Conservation (phyloP, 148 eudicot species). For the Drosera capensis region DNA sequence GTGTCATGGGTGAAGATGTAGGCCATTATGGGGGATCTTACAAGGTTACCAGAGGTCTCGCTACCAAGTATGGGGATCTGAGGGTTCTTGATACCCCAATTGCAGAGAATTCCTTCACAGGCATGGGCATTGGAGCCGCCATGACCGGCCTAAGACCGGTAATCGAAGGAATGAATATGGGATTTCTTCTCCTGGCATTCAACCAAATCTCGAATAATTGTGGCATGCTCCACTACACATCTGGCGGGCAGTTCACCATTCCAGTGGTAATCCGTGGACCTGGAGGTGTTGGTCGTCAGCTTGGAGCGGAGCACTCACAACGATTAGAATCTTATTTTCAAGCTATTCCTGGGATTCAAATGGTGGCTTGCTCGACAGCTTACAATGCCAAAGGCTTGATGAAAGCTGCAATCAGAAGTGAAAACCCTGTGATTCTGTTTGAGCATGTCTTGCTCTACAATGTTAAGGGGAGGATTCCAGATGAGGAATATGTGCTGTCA, state of each 20-base stretch:
- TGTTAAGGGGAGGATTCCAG: constrained; percentile 73
- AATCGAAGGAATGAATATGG: constrained; percentile 93
- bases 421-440: constrained; percentile 75
- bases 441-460: constrained; percentile 85
- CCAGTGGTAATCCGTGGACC: constrained; percentile 85
- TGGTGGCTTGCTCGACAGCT: constrained; percentile 90
- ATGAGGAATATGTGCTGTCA: constrained; percentile 54
- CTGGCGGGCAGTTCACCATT: constrained; percentile 84
- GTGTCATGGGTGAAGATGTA: constrained; percentile 81
- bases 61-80: constrained; percentile 59
- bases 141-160: constrained; percentile 88
- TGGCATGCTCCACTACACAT: constrained; percentile 89
- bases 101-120: constrained; percentile 85
- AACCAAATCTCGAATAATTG: constrained; percentile 87
- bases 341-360: constrained; percentile 72
- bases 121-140: constrained; percentile 88
- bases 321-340: constrained; percentile 80
- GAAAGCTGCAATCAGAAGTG: constrained; percentile 88
- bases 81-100: constrained; percentile 87
- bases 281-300: constrained; percentile 89
- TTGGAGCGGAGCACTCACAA: constrained; percentile 85
- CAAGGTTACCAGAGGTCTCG: constrained; percentile 68
- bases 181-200: constrained; percentile 72
- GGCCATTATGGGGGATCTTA: constrained; percentile 89
- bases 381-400: constrained; percentile 82